These are phyloP conservation scores for Populus hybrid DNA, from an alignment of 441 rosid genomes.

Conservation along the genomic window DNA sequence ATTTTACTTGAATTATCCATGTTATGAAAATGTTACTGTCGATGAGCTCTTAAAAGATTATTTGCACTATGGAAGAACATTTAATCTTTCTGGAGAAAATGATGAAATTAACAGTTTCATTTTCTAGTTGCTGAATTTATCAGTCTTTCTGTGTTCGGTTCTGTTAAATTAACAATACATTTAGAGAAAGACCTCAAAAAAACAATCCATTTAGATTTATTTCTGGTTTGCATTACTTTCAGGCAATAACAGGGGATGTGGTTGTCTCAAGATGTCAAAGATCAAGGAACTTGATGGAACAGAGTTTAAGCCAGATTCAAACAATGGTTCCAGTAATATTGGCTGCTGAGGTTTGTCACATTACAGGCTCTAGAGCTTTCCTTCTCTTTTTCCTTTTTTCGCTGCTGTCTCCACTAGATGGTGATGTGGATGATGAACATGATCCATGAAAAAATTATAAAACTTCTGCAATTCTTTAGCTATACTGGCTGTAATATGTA, in stretches of 20 bases:
- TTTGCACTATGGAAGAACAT: too few species aligned
- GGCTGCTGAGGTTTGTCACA: conserved; percentile 60
- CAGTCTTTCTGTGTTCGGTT: background rate
- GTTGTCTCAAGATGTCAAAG: conserved; percentile 49
- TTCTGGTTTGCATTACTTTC: conserved; percentile 25
- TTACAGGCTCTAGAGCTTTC: background rate
- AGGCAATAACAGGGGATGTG: conserved; percentile 66
- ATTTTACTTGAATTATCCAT: background rate
- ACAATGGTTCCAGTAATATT: conserved; percentile 68
- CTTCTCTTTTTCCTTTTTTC: background rate
- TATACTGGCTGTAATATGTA: background rate
- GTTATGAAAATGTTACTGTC: background rate
- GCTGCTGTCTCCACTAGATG: background rate
- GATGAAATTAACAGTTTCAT: background rate
- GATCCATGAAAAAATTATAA: background rate
- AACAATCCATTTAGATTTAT: background rate
- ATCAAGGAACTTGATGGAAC: conserved; percentile 46
- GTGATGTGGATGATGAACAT: background rate
- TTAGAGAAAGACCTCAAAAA: background rate
- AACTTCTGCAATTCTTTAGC: background rate
- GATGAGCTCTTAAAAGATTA: background rate
- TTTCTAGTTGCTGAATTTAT: background rate
- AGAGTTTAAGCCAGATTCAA: conserved; percentile 46
- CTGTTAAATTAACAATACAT: background rate
- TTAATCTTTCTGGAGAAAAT: too few species aligned